These are phyloP conservation scores for Lophiostoma macrostomum DNA, from an alignment of 495 filamentous ascomycete genomes.

Conservation along the genomic window DNA sequence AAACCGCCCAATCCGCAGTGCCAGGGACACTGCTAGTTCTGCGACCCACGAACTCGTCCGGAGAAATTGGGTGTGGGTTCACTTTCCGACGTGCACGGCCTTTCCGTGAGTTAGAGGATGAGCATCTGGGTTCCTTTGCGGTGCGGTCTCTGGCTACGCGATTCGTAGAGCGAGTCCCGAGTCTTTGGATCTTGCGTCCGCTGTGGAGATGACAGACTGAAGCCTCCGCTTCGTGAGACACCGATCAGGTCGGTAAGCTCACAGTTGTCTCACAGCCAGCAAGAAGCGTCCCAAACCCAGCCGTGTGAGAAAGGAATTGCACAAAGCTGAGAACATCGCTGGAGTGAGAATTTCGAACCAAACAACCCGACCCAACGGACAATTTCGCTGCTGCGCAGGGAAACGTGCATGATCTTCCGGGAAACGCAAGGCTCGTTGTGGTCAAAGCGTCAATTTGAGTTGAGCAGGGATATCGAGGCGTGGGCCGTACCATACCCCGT, in stretches of 20 bases:
- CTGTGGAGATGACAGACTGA: slow-evolving; percentile 30
- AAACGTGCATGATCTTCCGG: slow-evolving; percentile 34
- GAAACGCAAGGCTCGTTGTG: slow-evolving; percentile 25
- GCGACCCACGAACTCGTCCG: too few species aligned
- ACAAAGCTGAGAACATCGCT: not conserved
- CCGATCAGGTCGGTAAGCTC: too few species aligned
- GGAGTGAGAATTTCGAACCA: not conserved
- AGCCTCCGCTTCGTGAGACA: slow-evolving; percentile 19
- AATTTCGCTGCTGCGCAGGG: slow-evolving; percentile 26
- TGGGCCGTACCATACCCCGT: slow-evolving; percentile 14
- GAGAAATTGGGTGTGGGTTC: too few species aligned
- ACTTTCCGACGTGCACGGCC: too few species aligned
- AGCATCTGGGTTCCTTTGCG: too few species aligned
- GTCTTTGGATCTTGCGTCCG: slow-evolving; percentile 25
- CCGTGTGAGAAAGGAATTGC: too few species aligned
- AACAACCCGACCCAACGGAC: slow-evolving; percentile 26
- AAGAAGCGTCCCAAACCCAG: too few species aligned
- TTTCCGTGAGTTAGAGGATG: too few species aligned
- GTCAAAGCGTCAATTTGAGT: slow-evolving; percentile 20
- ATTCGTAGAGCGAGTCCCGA: slow-evolving; percentile 27
- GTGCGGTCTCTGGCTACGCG: too few species aligned
- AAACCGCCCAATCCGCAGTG: not conserved
- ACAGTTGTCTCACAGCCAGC: too few species aligned
- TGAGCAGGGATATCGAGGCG: slow-evolving; percentile 24
- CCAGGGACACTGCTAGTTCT: too few species aligned